These are phyloP conservation scores for Rosa persica DNA, from an alignment of 306 rosid genomes.

Conservation along the genomic window DNA sequence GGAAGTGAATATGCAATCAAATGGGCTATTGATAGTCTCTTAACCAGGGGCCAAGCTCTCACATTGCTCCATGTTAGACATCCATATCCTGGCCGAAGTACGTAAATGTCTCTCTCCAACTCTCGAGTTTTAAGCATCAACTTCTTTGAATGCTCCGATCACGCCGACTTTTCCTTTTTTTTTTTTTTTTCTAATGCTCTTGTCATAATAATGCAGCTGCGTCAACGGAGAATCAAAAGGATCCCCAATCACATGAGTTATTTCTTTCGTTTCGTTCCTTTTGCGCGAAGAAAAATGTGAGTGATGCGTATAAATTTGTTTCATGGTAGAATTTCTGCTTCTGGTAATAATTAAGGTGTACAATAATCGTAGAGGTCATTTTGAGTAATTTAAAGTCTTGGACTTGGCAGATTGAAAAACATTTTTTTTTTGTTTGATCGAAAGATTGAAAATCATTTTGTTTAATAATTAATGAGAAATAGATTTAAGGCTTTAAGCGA, in stretches of 20 bases:
- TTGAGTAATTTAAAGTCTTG: background rate
- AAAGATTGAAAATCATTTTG: background rate
- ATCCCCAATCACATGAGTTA: constrained; percentile 57
- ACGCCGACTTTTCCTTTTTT: background rate
- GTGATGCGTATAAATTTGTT: constrained; percentile 21
- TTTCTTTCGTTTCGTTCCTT: constrained; percentile 75
- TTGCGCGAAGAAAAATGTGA: constrained; percentile 69
- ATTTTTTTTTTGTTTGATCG: no score
- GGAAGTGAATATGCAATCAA: constrained; percentile 77
- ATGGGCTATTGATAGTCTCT: constrained; percentile 80
- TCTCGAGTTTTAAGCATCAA: background rate
- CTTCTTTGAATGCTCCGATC: background rate
- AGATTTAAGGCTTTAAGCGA: no score
- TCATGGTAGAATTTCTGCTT: no score
- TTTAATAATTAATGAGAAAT: no score
- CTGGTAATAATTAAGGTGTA: background rate
- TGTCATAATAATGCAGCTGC: constrained; percentile 41
- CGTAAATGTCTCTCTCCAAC: background rate
- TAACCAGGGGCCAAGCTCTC: constrained; percentile 59
- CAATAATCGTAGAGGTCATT: background rate
- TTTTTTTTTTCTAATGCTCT: background rate
- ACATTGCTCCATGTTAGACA: constrained; percentile 62
- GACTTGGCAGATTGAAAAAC: background rate
- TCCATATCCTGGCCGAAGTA: constrained; percentile 43
- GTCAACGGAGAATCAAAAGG: constrained; percentile 40